phyloP scores from a whole-genome alignment of 129 eudicot species.

The Flaveria linearis region DNA sequence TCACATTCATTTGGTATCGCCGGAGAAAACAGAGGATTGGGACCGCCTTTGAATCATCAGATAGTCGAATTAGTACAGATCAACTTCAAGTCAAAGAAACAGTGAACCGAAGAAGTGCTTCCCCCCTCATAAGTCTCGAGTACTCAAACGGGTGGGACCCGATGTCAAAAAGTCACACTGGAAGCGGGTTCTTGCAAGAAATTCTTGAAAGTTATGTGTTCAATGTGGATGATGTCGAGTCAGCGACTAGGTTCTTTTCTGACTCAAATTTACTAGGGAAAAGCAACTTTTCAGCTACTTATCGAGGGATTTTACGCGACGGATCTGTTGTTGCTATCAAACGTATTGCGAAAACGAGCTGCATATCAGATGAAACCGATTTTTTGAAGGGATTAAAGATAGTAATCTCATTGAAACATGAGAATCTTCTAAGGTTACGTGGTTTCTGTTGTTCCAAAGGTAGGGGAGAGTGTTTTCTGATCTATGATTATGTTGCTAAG shows the following conservation, averaged over 20 bases:
- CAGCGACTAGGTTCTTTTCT: conserved; percentile 82
- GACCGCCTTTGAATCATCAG: conserved; percentile 54
- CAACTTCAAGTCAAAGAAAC: conserved; percentile 66
- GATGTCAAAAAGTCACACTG: conserved; percentile 54
- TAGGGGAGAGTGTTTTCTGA: conserved; percentile 88
- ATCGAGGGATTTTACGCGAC: conserved; percentile 77
- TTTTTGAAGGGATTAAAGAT: conserved; percentile 81
- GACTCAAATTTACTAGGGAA: conserved; percentile 75
- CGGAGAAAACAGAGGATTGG: conserved; percentile 83
- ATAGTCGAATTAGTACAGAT: conserved; percentile 64
- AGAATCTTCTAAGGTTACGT: conserved; percentile 63
- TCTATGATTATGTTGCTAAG: conserved; percentile 84
- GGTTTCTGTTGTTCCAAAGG: conserved; percentile 97
- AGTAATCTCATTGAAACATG: conserved; percentile 68
- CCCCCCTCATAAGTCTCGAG: conserved; percentile 84
- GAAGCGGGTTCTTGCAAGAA: conserved; percentile 63
- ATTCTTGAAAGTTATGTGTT: conserved; percentile 66
- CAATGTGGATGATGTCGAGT: conserved; percentile 83
- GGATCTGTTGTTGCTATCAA: conserved; percentile 82
- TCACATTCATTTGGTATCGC: conserved; percentile 73
- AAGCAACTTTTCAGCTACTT: conserved; percentile 80
- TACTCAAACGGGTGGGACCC: conserved; percentile 98
- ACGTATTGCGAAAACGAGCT: conserved; percentile 74
- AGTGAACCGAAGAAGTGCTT: conserved; percentile 63
- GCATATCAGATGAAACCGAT: conserved; percentile 79